Evolutionary conservation across 1,284 basidiomycete species (phyloP).

Genomic region (Schizophyllum amplum): DNA sequence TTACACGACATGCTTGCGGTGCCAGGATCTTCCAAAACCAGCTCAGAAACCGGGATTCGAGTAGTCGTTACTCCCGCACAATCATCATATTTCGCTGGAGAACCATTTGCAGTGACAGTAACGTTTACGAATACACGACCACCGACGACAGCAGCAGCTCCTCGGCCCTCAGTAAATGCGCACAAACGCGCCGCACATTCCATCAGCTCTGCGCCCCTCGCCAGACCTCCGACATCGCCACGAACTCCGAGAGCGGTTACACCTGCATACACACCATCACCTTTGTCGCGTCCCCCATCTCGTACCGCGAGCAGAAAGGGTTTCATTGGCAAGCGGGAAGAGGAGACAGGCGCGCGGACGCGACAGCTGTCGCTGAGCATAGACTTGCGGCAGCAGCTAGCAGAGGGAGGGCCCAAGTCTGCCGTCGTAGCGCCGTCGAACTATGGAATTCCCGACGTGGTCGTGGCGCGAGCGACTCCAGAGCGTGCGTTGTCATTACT

Average conservation of each 20-base stretch:
- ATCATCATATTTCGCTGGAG: constrained; percentile 90
- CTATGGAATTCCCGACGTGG: neutral
- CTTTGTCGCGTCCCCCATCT: neutral
- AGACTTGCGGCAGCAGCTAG: neutral
- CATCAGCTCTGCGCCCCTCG: constrained; percentile 65
- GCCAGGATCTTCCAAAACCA: neutral
- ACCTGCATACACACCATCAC: neutral
- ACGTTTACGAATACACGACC: constrained; percentile 80
- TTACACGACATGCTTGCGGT: neutral
- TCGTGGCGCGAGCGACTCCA: neutral
- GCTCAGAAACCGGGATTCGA: constrained; percentile 42
- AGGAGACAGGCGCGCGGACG: neutral
- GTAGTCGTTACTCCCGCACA: constrained; percentile 71
- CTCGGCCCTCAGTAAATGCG: constrained; percentile 25
- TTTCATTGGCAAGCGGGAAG: constrained; percentile 24
- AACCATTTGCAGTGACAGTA: constrained; percentile 77
- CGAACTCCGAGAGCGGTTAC: constrained; percentile 33
- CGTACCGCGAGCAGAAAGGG: constrained; percentile 25
- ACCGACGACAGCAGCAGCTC: constrained; percentile 29
- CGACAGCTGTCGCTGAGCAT: neutral
- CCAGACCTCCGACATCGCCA: constrained; percentile 73
- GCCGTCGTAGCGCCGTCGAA: neutral
- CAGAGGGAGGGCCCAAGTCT: neutral
- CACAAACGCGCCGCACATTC: constrained; percentile 68
- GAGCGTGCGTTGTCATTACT: neutral